Evolutionary conservation across 768 basidiomycete genomes (phyloP).

Genomic region (Suillus lakei): DNA sequence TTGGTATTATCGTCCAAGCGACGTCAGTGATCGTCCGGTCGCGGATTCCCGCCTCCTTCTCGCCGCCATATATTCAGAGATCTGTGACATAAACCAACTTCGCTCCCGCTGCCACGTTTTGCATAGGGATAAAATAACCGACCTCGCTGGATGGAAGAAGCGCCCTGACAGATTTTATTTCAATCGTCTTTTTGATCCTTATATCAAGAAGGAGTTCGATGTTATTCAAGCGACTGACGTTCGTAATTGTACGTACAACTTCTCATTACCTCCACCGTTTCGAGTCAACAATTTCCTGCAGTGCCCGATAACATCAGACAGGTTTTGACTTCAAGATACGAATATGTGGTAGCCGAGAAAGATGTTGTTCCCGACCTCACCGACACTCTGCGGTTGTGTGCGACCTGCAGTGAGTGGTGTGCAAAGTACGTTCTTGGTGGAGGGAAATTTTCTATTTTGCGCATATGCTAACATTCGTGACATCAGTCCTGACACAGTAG

Average conservation of each 20-base stretch:
- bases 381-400: slow-evolving; percentile 83
- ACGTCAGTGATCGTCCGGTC: slow-evolving; percentile 91
- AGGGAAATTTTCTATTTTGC: slow-evolving; percentile 12
- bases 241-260: slow-evolving; percentile 74
- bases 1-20: slow-evolving; percentile 96
- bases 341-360: slow-evolving; percentile 95
- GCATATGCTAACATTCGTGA: slow-evolving; percentile 26
- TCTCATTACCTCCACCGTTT: slow-evolving; percentile 24
- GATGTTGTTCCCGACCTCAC: slow-evolving; percentile 91
- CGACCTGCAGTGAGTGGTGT: slow-evolving; percentile 88
- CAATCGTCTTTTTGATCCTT: slow-evolving; percentile 93
- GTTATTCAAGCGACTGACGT: slow-evolving; percentile 87
- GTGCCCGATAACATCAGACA: slow-evolving; percentile 84
- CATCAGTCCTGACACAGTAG: slow-evolving; percentile 79
- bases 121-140: slow-evolving; percentile 94
- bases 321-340: slow-evolving; percentile 80
- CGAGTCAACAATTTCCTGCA: slow-evolving; percentile 36
- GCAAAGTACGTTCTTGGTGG: slow-evolving; percentile 62
- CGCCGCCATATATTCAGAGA: slow-evolving; percentile 95
- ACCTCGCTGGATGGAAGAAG: slow-evolving; percentile 93
- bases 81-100: slow-evolving; percentile 93
- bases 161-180: slow-evolving; percentile 96
- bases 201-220: slow-evolving; percentile 98
- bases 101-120: slow-evolving; percentile 92
- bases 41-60: slow-evolving; percentile 91